phyloP scores from a whole-genome alignment of 73 alveolate genomes.

The Diophrys appendiculata region DNA sequence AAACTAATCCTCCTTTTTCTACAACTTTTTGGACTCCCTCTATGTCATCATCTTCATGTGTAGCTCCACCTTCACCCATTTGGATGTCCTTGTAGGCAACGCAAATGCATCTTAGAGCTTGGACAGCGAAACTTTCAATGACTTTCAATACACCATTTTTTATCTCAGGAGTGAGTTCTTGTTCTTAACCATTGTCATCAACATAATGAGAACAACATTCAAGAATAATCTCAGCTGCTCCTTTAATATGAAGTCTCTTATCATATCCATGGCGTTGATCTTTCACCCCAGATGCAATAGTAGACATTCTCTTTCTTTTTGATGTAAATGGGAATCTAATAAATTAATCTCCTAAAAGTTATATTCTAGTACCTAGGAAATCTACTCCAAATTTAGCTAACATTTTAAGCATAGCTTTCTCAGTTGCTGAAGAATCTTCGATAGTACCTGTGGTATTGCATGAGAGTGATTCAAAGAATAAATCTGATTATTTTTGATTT shows the following conservation, averaged over 20 bases:
- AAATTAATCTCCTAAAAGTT: constrained; percentile 20
- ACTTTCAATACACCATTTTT: constrained; percentile 18
- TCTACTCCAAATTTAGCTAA: constrained; percentile 19
- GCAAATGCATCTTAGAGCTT: constrained; percentile 78
- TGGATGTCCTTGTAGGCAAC: constrained; percentile 76
- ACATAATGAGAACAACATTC: constrained; percentile 34
- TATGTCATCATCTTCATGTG: constrained; percentile 39
- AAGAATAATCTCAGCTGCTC: constrained; percentile 76
- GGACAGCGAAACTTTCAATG: constrained; percentile 75
- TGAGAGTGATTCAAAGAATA: constrained; percentile 27
- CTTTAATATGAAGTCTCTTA: constrained; percentile 74
- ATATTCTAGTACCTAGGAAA: constrained; percentile 25
- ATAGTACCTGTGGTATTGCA: constrained; percentile 49
- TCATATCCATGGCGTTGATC: constrained; percentile 61
- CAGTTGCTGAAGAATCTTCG: constrained; percentile 37
- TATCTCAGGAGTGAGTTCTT: background rate
- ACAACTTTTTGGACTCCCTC: constrained; percentile 10
- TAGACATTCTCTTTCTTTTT: constrained; percentile 89
- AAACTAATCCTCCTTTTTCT: constrained; percentile 58
- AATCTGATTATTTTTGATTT: constrained; percentile 25
- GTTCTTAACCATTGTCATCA: background rate
- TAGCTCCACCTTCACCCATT: constrained; percentile 47
- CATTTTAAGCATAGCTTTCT: constrained; percentile 53
- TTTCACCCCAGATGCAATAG: constrained; percentile 53
- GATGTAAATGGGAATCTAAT: constrained; percentile 88